phyloP scores from a whole-genome alignment of 2,329 filamentous ascomycete species.

The Acrocalymma vagum region DNA sequence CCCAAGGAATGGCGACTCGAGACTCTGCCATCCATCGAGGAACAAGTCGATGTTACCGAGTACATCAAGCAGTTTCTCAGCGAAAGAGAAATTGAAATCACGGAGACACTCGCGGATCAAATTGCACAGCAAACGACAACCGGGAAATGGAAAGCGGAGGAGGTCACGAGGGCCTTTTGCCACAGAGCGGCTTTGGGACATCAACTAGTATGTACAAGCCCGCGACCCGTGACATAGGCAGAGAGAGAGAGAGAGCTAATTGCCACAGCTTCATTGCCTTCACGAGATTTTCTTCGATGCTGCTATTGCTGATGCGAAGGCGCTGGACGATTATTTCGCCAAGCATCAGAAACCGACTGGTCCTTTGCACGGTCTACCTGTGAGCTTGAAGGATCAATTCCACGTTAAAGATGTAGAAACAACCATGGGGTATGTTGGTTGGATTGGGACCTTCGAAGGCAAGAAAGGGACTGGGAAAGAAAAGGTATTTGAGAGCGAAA shows the following conservation, averaged over 20 bases:
- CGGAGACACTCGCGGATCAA: constrained; percentile 65
- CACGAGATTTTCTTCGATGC: constrained; percentile 60
- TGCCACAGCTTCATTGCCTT: constrained; percentile 43
- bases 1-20: constrained; percentile 65
- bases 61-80: constrained; percentile 66
- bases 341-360: constrained; percentile 48
- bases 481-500: constrained; percentile 65
- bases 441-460: constrained; percentile 70
- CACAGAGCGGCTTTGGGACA: constrained; percentile 63
- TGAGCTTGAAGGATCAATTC: constrained; percentile 60
- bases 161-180: constrained; percentile 65
- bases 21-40: constrained; percentile 56
- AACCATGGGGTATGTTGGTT: constrained; percentile 69
- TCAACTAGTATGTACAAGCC: constrained; percentile 49
- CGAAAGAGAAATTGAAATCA: constrained; percentile 65
- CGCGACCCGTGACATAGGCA: too few relatives aligned
- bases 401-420: constrained; percentile 58
- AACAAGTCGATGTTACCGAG: constrained; percentile 57
- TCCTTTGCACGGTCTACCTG: constrained; percentile 56
- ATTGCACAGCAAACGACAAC: constrained; percentile 63
- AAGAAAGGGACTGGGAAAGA: constrained; percentile 60
- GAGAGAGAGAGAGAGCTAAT: too few relatives aligned
- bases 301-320: constrained; percentile 52
- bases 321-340: constrained; percentile 51
- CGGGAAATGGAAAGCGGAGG: constrained; percentile 65